Percentiles rank a stretch among this genome's conserved stretches.
Conservation (phyloP, 2,329 filamentous ascomycete species). For the Blastomyces parvus region DNA sequence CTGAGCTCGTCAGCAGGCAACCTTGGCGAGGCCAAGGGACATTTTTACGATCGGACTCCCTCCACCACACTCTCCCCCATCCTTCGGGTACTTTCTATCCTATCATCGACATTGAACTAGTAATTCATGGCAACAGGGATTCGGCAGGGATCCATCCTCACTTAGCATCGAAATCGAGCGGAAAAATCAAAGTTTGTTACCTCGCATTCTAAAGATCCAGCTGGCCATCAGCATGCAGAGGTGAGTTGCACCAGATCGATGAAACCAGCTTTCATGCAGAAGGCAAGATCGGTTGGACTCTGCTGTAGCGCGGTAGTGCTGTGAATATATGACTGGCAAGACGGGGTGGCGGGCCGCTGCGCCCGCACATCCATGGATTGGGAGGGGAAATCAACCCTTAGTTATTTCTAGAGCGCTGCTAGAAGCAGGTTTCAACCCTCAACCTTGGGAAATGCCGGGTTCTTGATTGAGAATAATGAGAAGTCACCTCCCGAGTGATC, state of each 20-base stretch:
- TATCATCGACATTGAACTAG: background rate
- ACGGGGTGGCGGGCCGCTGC: background rate
- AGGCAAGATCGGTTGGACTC: background rate
- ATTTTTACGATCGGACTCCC: background rate
- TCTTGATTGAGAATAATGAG: background rate
- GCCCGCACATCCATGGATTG: background rate
- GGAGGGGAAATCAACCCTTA: background rate
- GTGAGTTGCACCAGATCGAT: background rate
- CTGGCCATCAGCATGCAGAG: background rate
- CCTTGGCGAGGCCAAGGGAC: background rate
- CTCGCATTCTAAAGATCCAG: background rate
- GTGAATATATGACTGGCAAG: background rate
- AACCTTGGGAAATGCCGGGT: background rate
- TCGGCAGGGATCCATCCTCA: background rate
- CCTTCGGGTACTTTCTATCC: background rate
- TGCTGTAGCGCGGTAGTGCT: too few relatives aligned
- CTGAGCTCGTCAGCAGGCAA: background rate
- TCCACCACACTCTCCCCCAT: background rate
- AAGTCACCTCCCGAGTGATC: background rate
- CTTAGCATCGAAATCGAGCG: background rate
- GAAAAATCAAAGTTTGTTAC: background rate
- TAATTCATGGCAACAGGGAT: background rate
- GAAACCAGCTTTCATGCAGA: background rate
- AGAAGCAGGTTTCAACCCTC: conserved; percentile 3
- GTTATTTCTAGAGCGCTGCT: conserved; percentile 1